These are phyloP conservation scores for Fusarium cicatricum DNA, from an alignment of 2,329 filamentous ascomycete genomes.

Conservation along the genomic window DNA sequence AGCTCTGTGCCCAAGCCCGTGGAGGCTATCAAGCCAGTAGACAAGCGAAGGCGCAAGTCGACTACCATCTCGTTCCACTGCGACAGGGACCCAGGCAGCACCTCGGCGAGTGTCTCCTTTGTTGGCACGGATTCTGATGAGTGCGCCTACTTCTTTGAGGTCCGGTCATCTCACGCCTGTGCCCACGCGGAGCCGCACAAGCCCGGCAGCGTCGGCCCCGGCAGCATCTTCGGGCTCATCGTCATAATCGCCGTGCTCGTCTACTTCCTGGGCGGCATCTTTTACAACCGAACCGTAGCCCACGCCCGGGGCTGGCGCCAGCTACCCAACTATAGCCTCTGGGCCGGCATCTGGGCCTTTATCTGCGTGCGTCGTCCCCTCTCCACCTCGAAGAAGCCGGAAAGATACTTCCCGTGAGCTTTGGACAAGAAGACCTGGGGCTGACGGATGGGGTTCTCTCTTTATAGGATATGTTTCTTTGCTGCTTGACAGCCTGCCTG, in stretches of 20 bases:
- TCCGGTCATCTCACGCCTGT: conserved; percentile 85
- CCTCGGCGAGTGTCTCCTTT: conserved; percentile 78
- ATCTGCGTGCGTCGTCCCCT: conserved; percentile 66
- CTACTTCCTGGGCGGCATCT: conserved; percentile 90
- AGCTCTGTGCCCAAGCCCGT: conserved; percentile 22
- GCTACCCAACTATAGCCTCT: conserved; percentile 91
- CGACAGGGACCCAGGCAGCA: conserved; percentile 78
- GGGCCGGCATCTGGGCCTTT: conserved; percentile 87
- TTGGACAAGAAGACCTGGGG: conserved; percentile 14
- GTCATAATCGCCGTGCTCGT: conserved; percentile 78
- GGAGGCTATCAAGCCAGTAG: conserved; percentile 21
- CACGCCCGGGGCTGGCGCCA: conserved; percentile 96
- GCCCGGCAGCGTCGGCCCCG: conserved; percentile 73
- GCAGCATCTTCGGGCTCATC: conserved; percentile 89
- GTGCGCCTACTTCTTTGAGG: conserved; percentile 96
- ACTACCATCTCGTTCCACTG: conserved; percentile 93
- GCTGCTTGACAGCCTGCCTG: conserved; percentile 73
- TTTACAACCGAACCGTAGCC: conserved; percentile 94
- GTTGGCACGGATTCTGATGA: conserved; percentile 85
- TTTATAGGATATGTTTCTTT: conserved; percentile 70
- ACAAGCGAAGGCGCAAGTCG: conserved; percentile 68
- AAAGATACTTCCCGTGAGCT: conserved; percentile 43
- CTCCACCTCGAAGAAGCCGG: conserved; percentile 43
- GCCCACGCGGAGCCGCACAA: conserved; percentile 72
- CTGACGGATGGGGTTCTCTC: conserved; percentile 37